Percentiles rank a stretch among this genome's conserved stretches.
phyloP scores from a whole-genome alignment of 257 asterid species.

The Anisodus acutangulus region DNA sequence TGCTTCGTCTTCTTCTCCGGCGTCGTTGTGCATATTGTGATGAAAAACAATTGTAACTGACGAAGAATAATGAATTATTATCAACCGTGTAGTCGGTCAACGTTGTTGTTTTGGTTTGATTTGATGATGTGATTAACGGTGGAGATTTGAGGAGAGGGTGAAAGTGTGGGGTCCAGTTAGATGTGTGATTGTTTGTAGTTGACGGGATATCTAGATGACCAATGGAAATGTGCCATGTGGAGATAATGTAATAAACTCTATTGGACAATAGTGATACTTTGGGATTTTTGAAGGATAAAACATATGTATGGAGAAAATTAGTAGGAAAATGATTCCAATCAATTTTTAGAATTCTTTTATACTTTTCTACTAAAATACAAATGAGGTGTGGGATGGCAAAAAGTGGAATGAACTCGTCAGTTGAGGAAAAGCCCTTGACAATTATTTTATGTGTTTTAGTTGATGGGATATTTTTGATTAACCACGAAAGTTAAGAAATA shows the following conservation, averaged over 20 bases:
- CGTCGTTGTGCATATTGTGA: slow-evolving; percentile 22
- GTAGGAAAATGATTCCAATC: neutral
- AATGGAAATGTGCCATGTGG: slow-evolving; percentile 29
- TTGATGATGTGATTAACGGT: neutral
- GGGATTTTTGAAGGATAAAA: neutral
- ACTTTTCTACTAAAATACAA: too few relatives aligned
- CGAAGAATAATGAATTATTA: neutral
- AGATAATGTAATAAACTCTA: slow-evolving; percentile 32
- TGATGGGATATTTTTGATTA: too few relatives aligned
- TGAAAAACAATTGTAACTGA: neutral
- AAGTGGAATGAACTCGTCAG: too few relatives aligned
- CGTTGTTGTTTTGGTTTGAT: neutral
- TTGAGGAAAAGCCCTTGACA: too few relatives aligned
- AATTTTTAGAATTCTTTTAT: neutral
- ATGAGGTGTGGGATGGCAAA: too few relatives aligned
- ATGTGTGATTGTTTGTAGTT: slow-evolving; percentile 17
- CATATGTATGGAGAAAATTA: neutral
- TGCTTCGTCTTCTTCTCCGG: slow-evolving; percentile 17
- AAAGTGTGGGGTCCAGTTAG: neutral
- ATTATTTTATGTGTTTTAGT: too few relatives aligned
- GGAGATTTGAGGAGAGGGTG: neutral
- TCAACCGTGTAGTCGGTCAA: slow-evolving; percentile 28
- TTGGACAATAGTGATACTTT: neutral
- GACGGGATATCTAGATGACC: slow-evolving; percentile 28
- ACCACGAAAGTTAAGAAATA: too few relatives aligned